Conservation (phyloP, 495 filamentous ascomycete genomes). For the Tuber umbilicatum region DNA sequence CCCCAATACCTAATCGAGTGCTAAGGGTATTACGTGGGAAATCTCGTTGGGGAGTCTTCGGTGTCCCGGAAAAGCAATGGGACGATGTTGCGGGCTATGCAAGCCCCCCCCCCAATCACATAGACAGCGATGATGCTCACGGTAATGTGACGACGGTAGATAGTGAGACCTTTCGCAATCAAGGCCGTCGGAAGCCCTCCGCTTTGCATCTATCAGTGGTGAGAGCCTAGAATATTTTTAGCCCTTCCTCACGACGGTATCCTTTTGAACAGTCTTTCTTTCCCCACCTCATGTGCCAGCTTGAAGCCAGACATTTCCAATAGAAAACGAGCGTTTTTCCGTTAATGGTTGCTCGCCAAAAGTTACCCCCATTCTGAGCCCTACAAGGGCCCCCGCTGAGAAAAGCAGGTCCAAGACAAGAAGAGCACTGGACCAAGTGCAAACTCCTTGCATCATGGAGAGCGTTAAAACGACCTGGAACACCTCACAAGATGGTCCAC, state of each 20-base stretch:
- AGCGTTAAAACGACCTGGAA: not conserved
- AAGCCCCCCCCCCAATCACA: not conserved
- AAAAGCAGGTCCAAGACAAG: not conserved
- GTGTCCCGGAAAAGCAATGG: not conserved
- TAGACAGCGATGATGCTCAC: not conserved
- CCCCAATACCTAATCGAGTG: not conserved
- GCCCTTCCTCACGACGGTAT: not conserved
- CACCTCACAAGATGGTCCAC: not conserved
- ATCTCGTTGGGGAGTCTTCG: not conserved
- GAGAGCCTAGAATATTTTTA: not conserved
- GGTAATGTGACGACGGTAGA: not conserved
- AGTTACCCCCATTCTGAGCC: not conserved
- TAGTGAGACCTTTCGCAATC: not conserved
- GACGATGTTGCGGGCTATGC: not conserved
- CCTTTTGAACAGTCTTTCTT: not conserved
- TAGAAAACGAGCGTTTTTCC: not conserved
- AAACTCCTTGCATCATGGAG: not conserved
- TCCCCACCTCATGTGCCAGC: not conserved
- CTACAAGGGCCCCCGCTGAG: not conserved
- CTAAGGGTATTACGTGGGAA: not conserved
- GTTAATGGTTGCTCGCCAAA: conserved; percentile 1
- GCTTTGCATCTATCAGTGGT: not conserved
- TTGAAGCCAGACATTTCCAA: not conserved
- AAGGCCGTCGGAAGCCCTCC: conserved; percentile 6
- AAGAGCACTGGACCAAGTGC: not conserved